Evolutionary conservation across 1,284 basidiomycete genomes (phyloP).

Genomic region (Cryptococcus sp.): DNA sequence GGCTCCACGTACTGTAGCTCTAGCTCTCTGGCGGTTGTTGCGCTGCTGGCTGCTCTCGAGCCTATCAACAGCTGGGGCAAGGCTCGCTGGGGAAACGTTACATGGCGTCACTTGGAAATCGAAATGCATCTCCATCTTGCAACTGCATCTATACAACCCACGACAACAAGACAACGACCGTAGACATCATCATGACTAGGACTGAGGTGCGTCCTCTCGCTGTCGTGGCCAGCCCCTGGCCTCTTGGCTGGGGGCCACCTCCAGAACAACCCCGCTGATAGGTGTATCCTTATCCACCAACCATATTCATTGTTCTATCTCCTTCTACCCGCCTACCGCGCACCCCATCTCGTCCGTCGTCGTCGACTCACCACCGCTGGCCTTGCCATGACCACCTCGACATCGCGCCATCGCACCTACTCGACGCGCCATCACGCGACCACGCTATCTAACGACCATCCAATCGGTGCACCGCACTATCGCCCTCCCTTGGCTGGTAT

Average conservation of each 20-base stretch:
- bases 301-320: neutral
- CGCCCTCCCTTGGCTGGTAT: neutral
- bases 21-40: too few relatives aligned
- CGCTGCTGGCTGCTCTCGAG: too few relatives aligned
- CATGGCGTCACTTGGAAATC: neutral
- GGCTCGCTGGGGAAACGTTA: too few relatives aligned
- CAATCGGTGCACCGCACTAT: neutral
- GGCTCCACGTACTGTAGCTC: neutral
- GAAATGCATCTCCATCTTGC: neutral
- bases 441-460: neutral
- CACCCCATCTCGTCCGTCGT: neutral
- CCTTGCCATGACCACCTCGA: neutral
- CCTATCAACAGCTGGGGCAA: too few relatives aligned
- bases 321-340: neutral
- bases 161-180: neutral
- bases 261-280: conserved; percentile 1
- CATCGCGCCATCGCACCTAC: neutral
- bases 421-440: neutral
- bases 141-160: neutral
- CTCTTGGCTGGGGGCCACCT: too few relatives aligned
- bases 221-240: neutral
- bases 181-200: conserved; percentile 26
- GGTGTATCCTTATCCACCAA: neutral
- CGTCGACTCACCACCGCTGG: neutral
- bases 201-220: conserved; percentile 25